Evolutionary conservation across 1,284 basidiomycete genomes (phyloP), one percentile per base, ranked within the genome.

Genomic region (Cutaneotrichosporon sp.): DNA sequence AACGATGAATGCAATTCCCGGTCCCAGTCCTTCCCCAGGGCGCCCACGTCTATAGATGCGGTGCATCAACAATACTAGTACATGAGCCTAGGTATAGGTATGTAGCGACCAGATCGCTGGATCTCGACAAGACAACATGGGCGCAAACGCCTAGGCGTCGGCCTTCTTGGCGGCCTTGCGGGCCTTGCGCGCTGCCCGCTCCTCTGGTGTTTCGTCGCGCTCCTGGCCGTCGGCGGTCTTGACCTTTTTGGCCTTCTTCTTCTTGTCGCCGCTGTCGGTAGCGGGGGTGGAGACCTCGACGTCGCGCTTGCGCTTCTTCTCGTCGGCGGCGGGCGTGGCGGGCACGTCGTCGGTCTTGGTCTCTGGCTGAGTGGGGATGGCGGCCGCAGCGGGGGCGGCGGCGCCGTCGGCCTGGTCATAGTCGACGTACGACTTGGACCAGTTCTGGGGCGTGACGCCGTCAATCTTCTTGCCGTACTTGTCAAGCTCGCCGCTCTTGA

Each of bases 401-500:
- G 63, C 72, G 13, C 67, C 72, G 20, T 70, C 71, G 22, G 60
- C 63, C n/a, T 70, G 76, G 42, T 77, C 76, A 75, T 96, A 97
- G 77, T 99, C 94, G 56, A 94, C 83, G 74, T 98, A 98, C 68
- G 88, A 88, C 65, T 84, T 83, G 69, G 82, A 87, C 96, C 96
- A 98, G 56, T 86, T 84, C 20, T 84, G 78, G 10, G 96, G 96
- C 1, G 96, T 99, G 51, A 87, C 83, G 45, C 88, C 89, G n/a
- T 88, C 85, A 55, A 90, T 84, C 68, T 88, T 86, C 75, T 96
- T 87, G 44, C 96, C 96, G 72, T 92, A 88, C 79, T 93, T 98
- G 70, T 94, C 89, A 51, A 99, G 85, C 77, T 93, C 90, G 52
- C 94, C 93, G 22, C 90, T 89, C 79, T 94, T 93, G 71, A 94